phyloP scores from a whole-genome alignment of 139 green algal species.

The Parachlorella kessleri region DNA sequence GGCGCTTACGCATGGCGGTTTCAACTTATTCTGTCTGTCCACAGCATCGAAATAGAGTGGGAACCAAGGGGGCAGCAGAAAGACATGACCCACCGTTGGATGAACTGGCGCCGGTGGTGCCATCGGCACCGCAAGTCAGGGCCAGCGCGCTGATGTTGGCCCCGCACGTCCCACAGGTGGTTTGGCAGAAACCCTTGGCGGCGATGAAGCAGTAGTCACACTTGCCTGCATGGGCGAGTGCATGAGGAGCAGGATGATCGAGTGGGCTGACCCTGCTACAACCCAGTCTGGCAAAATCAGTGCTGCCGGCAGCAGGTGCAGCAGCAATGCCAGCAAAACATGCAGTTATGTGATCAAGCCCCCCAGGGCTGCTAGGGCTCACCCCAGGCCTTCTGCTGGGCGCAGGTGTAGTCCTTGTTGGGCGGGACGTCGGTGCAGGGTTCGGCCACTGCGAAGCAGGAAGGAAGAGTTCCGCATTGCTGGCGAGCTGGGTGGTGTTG shows the following conservation, averaged over 20 bases:
- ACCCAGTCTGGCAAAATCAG: background rate
- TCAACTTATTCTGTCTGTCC: background rate
- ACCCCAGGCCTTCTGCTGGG: constrained; percentile 35
- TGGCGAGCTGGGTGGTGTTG: too few species aligned
- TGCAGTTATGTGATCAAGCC: too few species aligned
- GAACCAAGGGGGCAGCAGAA: background rate
- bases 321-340: too few species aligned
- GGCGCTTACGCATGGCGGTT: background rate
- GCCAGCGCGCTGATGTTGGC: background rate
- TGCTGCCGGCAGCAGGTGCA: too few species aligned
- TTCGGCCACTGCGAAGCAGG: background rate
- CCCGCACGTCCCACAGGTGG: constrained; percentile 26
- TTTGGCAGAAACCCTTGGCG: constrained; percentile 17
- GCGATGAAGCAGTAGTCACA: constrained; percentile 11
- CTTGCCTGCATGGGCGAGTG: too few species aligned
- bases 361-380: background rate
- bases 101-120: background rate
- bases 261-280: background rate
- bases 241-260: background rate
- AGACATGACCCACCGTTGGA: background rate
- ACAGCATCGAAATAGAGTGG: background rate
- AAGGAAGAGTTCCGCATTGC: background rate
- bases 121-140: background rate
- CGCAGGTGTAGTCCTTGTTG: constrained; percentile 25
- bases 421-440: background rate